phyloP scores from a whole-genome alignment of 129 eudicot species.

The Lonicera japonica region DNA sequence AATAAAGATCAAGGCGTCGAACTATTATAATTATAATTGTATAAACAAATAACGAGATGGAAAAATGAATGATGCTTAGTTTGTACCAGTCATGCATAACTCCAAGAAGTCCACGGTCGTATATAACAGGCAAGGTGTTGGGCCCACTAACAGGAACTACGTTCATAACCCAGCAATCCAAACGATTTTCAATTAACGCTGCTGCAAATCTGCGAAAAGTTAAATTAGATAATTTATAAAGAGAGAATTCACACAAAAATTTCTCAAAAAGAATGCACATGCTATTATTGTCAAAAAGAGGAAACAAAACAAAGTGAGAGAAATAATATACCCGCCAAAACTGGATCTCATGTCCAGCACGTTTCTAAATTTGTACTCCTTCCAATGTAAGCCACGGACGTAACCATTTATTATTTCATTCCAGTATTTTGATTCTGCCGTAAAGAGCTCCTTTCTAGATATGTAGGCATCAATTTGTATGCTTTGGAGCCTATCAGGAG shows the following conservation, averaged over 20 bases:
- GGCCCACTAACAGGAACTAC: conserved; percentile 92
- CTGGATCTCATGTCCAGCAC: conserved; percentile 99
- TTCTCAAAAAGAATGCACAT: no score
- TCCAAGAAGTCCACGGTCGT: conserved; percentile 94
- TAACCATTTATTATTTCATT: conserved; percentile 73
- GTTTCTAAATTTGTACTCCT: conserved; percentile 59
- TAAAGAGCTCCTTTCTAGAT: conserved; percentile 84
- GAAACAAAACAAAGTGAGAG: not conserved
- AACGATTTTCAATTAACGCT: conserved; percentile 52
- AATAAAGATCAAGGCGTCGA: not conserved
- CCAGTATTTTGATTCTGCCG: conserved; percentile 89
- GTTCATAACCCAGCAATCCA: conserved; percentile 95
- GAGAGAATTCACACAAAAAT: no score
- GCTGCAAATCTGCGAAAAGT: conserved; percentile 81
- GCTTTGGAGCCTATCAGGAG: conserved; percentile 89
- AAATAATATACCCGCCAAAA: conserved; percentile 73
- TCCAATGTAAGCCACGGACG: conserved; percentile 70
- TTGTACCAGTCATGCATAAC: conserved; percentile 96
- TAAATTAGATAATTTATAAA: not conserved
- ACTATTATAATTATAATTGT: not conserved
- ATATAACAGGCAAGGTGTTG: conserved; percentile 88
- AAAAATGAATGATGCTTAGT: not conserved
- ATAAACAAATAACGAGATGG: no score
- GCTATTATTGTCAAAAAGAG: not conserved
- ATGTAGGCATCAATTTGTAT: conserved; percentile 76